Evolutionary conservation across 2,329 filamentous ascomycete genomes (phyloP), one percentile per base, ranked within the genome.

Genomic region (Akanthomyces dipterigenus): DNA sequence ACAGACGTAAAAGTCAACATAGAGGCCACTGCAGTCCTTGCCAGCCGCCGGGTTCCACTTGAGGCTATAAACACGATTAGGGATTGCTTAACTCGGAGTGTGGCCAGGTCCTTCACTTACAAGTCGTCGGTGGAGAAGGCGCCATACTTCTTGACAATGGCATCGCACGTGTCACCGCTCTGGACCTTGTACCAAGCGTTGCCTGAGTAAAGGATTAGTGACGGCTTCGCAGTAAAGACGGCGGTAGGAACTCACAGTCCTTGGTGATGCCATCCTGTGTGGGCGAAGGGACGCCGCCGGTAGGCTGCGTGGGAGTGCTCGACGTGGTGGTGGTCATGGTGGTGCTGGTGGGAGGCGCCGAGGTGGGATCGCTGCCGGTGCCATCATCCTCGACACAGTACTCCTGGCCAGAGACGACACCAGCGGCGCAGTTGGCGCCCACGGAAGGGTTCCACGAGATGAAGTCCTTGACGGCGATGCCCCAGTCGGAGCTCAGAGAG

Each of bases 391-490:
- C 59, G 55, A 68, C 65, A 42, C 66, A 68, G 64, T 68, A 68
- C 24, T 51, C 45, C 42, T 56, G 16, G 12, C 36, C 55, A 3
- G 24, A 3, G 5, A 1, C 38, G 11, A 63, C 22, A 28, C 61
- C 61, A 26, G 26, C 49, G n/a, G 40, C 20, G 43, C 61, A 63
- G 28, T 55, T 28, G 16, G 43, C 31, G 24, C 64, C 60, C 31
- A 67, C 61, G 43, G 66, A 65, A 4, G 69, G 69, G 63, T 70
- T 71, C 63, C 69, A 62, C 7, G 60, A 58, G 60, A 65, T 61
- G 26, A 72, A 67, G 5, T 63, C 62, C 14, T 64, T 60, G 34
- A 66, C 61, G 7, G 60, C 61, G 34, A 69, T 18, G 14, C 65
- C 68, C 69, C 69, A 70, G 64, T 55, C 62, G 20, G 56, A 53